Evolutionary conservation across 148 eudicot genomes (phyloP).

Genomic region (Vaccinium darrowii): DNA sequence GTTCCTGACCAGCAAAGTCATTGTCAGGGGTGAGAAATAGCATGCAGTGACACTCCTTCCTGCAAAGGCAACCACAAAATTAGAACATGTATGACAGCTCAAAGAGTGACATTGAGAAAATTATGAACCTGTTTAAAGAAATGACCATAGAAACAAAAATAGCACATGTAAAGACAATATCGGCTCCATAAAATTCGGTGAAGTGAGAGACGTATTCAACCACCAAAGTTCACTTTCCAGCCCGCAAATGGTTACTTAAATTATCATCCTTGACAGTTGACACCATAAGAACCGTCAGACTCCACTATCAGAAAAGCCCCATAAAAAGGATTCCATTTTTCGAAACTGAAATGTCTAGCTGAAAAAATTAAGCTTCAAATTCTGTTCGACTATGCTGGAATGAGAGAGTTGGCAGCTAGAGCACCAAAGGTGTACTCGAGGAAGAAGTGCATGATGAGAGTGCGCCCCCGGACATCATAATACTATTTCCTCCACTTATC

Average conservation of each 20-base stretch:
- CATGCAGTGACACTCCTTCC: conserved; percentile 99
- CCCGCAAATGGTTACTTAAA: no score
- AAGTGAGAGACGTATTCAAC: not conserved
- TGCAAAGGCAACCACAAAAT: conserved; percentile 31
- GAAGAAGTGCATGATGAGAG: not conserved
- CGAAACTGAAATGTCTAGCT: not conserved
- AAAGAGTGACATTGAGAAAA: not conserved
- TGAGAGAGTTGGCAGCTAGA: not conserved
- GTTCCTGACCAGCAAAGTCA: conserved; percentile 90
- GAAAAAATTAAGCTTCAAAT: not conserved
- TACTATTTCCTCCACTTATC: not conserved
- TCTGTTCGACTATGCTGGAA: not conserved
- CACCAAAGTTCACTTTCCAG: not conserved
- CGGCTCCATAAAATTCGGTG: not conserved
- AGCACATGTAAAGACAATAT: not conserved
- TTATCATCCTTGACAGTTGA: no score
- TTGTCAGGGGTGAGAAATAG: conserved; percentile 91
- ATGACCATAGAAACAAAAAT: not conserved
- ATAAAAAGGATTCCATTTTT: not conserved
- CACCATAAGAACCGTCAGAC: no score
- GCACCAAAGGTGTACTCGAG: not conserved
- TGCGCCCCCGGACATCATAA: not conserved
- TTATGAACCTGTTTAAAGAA: not conserved
- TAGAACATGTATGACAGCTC: conserved; percentile 1
- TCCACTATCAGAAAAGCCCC: not conserved